Percentiles rank a stretch among this genome's conserved stretches.
Evolutionary conservation across 1,139 yeast genomes (phyloP).

Genomic region (Eremothecium cymbalariae): DNA sequence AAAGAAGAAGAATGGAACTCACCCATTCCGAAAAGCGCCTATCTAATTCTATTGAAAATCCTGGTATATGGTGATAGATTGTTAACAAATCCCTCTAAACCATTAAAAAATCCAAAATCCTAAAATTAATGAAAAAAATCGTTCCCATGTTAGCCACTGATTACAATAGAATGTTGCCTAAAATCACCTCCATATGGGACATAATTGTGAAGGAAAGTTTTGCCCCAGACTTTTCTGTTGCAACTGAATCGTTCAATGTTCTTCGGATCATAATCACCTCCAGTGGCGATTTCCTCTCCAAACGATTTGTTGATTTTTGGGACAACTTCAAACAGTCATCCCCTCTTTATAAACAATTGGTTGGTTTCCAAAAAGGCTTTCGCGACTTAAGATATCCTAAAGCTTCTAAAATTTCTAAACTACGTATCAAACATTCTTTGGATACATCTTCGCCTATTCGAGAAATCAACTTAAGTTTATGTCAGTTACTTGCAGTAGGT

Average conservation of each 20-base stretch:
- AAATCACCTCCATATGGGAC: constrained; percentile 68
- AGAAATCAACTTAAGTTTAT: constrained; percentile 1
- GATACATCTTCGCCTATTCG: constrained; percentile 1
- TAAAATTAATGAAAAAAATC: constrained; percentile 42
- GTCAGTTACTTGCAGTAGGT: neutral
- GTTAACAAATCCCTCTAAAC: constrained; percentile 57
- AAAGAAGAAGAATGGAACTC: constrained; percentile 47
- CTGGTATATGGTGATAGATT: constrained; percentile 63
- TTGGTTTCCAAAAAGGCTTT: too few relatives aligned
- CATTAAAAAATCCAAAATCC: constrained; percentile 48
- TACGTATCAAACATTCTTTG: too few relatives aligned
- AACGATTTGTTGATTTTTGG: constrained; percentile 45
- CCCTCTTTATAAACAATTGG: too few relatives aligned
- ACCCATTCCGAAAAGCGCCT: constrained; percentile 52
- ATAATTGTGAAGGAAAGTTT: constrained; percentile 37
- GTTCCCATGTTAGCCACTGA: constrained; percentile 61
- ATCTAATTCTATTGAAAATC: constrained; percentile 51
- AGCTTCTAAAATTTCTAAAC: too few relatives aligned
- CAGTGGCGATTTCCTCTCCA: constrained; percentile 45
- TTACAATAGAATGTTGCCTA: constrained; percentile 51
- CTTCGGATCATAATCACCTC: constrained; percentile 35
- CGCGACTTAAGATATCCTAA: too few relatives aligned
- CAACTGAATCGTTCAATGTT: constrained; percentile 33
- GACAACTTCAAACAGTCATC: constrained; percentile 16
- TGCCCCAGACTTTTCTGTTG: constrained; percentile 35